Percentiles rank a stretch among this genome's conserved stretches.
Evolutionary conservation across 192 early-diverging fungal genomes (phyloP).

Genomic region (Diversispora epigaea): DNA sequence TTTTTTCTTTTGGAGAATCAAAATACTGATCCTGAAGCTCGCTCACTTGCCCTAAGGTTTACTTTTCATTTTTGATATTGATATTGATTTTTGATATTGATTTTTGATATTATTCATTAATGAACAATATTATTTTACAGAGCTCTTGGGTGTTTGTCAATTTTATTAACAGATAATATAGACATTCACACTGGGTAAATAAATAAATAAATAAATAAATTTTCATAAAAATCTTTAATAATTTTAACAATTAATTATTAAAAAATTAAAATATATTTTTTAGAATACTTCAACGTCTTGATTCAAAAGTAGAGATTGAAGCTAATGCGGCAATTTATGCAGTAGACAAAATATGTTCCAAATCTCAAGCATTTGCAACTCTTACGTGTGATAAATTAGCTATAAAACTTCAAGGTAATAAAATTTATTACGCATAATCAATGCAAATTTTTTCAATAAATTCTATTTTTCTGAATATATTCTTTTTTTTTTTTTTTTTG

Average conservation of each 20-base stretch:
- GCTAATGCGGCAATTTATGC: conserved; percentile 27
- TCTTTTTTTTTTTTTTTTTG: background rate
- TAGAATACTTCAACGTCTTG: conserved; percentile 28
- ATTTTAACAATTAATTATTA: background rate
- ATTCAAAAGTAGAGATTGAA: conserved; percentile 16
- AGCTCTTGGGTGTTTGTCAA: conserved; percentile 21
- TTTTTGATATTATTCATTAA: background rate
- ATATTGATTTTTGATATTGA: background rate
- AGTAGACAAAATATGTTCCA: conserved; percentile 22
- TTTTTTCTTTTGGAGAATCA: conserved; percentile 22
- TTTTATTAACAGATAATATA: conserved; percentile 19
- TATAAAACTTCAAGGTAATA: background rate
- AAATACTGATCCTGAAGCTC: conserved; percentile 24
- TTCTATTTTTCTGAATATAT: too few species aligned
- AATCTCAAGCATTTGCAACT: conserved; percentile 9
- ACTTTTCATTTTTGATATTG: background rate
- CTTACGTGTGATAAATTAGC: conserved; percentile 16
- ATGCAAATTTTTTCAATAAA: background rate
- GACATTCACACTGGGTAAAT: conserved; percentile 26
- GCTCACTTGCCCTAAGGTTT: conserved; percentile 10
- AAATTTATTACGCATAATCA: background rate
- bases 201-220: background rate
- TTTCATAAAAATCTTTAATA: background rate
- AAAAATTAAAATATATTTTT: background rate
- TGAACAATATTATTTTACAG: background rate